A percentile compares a stretch with the other conserved stretches of the same genome.
Conservation (phyloP, 768 basidiomycete species). For the Piloderma croceum region DNA sequence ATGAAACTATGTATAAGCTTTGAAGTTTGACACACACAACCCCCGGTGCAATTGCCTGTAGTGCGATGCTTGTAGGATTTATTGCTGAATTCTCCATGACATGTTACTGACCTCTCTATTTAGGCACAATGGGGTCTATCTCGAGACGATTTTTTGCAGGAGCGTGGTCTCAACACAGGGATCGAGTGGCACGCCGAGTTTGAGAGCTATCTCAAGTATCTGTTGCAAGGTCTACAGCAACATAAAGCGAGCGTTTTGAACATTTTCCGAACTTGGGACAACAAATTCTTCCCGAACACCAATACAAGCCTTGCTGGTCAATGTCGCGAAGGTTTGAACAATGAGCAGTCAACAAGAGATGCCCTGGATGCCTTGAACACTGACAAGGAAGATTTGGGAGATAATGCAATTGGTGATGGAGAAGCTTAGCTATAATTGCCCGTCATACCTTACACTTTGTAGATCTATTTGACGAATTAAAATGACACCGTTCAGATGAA, state of each 20-base stretch:
- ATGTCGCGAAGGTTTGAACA: too few relatives aligned
- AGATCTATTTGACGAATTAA: too few relatives aligned
- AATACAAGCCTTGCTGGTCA: too few relatives aligned
- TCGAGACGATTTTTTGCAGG: background rate
- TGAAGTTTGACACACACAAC: constrained; percentile 2
- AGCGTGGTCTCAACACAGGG: background rate
- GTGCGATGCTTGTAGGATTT: background rate
- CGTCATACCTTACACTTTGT: too few relatives aligned
- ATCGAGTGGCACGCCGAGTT: constrained; percentile 8
- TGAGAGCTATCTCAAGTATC: constrained; percentile 7
- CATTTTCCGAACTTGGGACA: constrained; percentile 8
- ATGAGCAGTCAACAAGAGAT: background rate
- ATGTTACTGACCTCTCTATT: background rate
- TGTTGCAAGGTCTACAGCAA: constrained; percentile 4
- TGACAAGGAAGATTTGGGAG: background rate
- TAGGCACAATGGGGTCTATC: background rate
- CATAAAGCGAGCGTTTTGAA: constrained; percentile 3
- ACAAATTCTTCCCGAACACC: background rate
- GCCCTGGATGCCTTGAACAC: background rate
- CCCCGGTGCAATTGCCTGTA: constrained; percentile 7
- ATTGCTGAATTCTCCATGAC: background rate
- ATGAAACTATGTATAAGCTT: background rate
- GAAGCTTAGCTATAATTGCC: too few relatives aligned
- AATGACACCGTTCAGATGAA: too few relatives aligned
- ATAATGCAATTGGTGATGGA: background rate